These are phyloP conservation scores for Mycena venus DNA, from an alignment of 768 basidiomycete species.

Conservation along the genomic window DNA sequence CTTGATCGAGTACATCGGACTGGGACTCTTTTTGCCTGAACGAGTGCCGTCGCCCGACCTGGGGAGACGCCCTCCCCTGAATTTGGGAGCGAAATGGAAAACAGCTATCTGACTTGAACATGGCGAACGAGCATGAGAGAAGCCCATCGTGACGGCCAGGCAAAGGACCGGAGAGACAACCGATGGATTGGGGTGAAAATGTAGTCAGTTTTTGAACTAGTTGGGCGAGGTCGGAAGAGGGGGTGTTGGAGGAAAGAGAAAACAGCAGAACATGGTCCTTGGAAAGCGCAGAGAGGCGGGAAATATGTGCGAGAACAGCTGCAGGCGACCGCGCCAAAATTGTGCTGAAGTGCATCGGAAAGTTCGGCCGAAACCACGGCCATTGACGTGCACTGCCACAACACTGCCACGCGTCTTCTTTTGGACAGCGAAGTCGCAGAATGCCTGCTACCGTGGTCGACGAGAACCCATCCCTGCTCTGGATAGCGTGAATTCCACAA, in stretches of 20 bases:
- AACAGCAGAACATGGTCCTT: constrained; percentile 61
- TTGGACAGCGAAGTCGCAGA: not conserved
- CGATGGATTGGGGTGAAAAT: constrained; percentile 60
- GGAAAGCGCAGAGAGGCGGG: constrained; percentile 45
- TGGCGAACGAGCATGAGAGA: constrained; percentile 70
- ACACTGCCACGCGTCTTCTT: too few species aligned
- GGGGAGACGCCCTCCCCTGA: constrained; percentile 66
- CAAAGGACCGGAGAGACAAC: constrained; percentile 73
- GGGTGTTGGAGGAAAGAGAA: constrained; percentile 60
- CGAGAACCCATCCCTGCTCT: constrained; percentile 43
- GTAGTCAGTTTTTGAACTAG: constrained; percentile 55
- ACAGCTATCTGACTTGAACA: constrained; percentile 59
- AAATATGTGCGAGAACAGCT: constrained; percentile 50
- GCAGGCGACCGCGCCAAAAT: constrained; percentile 54
- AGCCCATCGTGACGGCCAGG: constrained; percentile 41
- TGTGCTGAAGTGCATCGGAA: constrained; percentile 53
- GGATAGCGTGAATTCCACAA: constrained; percentile 57
- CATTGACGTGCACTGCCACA: too few species aligned
- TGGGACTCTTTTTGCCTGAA: constrained; percentile 53
- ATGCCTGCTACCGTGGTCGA: constrained; percentile 32
- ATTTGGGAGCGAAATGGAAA: constrained; percentile 74
- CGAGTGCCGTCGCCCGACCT: constrained; percentile 83
- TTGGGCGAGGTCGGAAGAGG: constrained; percentile 52
- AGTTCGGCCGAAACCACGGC: not conserved
- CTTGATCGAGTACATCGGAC: constrained; percentile 32